Percentiles rank a stretch among this genome's conserved stretches.
Evolutionary conservation across 2,329 filamentous ascomycete genomes (phyloP).

Genomic region (Sporothrix protearum): DNA sequence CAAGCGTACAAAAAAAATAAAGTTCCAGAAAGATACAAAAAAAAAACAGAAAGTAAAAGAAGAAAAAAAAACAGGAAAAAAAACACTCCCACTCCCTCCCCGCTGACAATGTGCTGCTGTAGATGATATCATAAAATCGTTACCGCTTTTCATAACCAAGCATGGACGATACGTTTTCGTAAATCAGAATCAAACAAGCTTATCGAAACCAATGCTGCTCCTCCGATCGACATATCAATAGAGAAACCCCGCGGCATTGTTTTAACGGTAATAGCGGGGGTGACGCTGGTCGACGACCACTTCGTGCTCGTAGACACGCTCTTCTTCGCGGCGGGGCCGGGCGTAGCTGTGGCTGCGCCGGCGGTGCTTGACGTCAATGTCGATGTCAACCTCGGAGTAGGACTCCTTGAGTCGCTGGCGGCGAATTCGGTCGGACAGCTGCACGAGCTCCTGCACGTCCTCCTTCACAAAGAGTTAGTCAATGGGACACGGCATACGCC

Average conservation of each 20-base stretch:
- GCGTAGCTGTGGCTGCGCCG: conserved; percentile 32
- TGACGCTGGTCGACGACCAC: conserved; percentile 56
- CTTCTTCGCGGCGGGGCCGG: conserved; percentile 50
- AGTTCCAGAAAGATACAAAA: background rate
- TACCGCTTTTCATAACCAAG: conserved; percentile 17
- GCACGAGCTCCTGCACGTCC: conserved; percentile 78
- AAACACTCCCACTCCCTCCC: background rate
- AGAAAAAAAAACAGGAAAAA: background rate
- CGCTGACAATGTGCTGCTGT: conserved; percentile 5
- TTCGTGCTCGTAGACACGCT: conserved; percentile 64
- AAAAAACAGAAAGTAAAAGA: background rate
- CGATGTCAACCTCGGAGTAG: conserved; percentile 39
- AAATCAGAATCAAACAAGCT: background rate
- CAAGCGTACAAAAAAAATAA: background rate
- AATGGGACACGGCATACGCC: background rate
- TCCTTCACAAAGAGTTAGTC: conserved; percentile 60
- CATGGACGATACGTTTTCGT: background rate
- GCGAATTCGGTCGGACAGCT: conserved; percentile 78
- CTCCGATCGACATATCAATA: background rate
- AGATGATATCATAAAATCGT: conserved; percentile 18
- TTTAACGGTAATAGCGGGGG: conserved; percentile 32
- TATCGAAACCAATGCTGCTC: background rate
- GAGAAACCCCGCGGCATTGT: background rate
- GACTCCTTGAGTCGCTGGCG: conserved; percentile 51
- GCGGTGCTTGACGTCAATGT: conserved; percentile 44